Evolutionary conservation across 176 grass and related monocot species (phyloP), one percentile per base, ranked within the genome.

Genomic region (Aegilops sharonensis): DNA sequence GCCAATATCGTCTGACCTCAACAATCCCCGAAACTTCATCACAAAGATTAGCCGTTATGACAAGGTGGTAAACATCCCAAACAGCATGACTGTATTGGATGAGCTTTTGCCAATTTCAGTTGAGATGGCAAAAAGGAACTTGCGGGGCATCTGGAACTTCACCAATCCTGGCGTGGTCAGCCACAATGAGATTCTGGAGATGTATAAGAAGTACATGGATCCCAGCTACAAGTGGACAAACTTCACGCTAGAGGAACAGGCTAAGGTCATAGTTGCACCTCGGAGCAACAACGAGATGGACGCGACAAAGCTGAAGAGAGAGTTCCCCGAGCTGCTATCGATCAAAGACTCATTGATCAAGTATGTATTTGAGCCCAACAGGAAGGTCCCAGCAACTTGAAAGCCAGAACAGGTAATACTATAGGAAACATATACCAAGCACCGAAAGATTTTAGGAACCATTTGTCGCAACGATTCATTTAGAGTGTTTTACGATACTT

Each of bases 241-340:
- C 84, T 96, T 96, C 82, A 93, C 85, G 5, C 91, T 93, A 0
- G 91, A 96, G 65, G 94, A 96, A 76, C 91, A 96, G 84, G 89
- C 89, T 5, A 91, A 93, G 81, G 94, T 96, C 42, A 96, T 96
- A 42, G 87, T 96, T 24, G 94, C 91, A 4, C 78, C 91, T 11
- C 85, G 89, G 45, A 96, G 94, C 85, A 96, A 93, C 68, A 96
- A 96, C 1, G 91, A 96, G 79, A 90, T 96, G 89, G 94, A 96
- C 75, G 91, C 64, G 1, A 23, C 75, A 47, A 96, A 93, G 89
- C 56, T 96, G 87, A 96, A 91, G 70, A 86, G 81, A 2, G 94
- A 92, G 68, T 96, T 96, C 45, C 91, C 91, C 9, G 91, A 92
- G 62, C 87, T 96, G 87, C 69, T 96, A 8, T 89, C 87, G 0